Conservation (phyloP, 2,329 filamentous ascomycete genomes). For the Scedosporium minutisporum region DNA sequence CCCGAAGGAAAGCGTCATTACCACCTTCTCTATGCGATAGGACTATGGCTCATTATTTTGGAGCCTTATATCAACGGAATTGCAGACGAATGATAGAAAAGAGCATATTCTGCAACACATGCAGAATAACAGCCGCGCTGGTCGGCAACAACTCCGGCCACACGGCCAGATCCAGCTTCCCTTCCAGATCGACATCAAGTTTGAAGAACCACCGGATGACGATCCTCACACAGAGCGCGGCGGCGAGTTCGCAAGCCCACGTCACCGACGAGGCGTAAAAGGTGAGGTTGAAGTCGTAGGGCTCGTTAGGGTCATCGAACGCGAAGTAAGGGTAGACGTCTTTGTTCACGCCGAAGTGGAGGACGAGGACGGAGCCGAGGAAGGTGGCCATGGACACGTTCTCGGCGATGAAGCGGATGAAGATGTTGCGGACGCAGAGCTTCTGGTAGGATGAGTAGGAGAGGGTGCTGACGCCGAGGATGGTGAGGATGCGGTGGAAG, state of each 20-base stretch:
- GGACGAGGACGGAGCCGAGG: slow-evolving; percentile 52
- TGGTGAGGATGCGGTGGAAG: slow-evolving; percentile 44
- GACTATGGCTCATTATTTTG: background rate
- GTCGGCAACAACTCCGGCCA: slow-evolving; percentile 61
- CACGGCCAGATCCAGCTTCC: slow-evolving; percentile 52
- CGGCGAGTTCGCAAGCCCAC: slow-evolving; percentile 57
- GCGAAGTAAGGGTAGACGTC: slow-evolving; percentile 62
- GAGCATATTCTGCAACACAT: slow-evolving; percentile 63
- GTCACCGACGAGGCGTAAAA: slow-evolving; percentile 55
- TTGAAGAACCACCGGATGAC: slow-evolving; percentile 50
- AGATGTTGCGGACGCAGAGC: slow-evolving; percentile 55
- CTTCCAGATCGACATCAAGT: slow-evolving; percentile 55
- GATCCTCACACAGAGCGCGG: slow-evolving; percentile 48
- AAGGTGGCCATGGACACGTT: slow-evolving; percentile 62
- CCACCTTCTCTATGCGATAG: too few species aligned
- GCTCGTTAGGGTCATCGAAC: slow-evolving; percentile 40
- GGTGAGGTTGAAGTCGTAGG: slow-evolving; percentile 54
- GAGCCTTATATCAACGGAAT: slow-evolving; percentile 30
- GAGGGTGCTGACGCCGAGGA: slow-evolving; percentile 47
- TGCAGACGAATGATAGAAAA: slow-evolving; percentile 59
- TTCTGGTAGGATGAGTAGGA: slow-evolving; percentile 57
- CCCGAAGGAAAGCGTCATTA: too few species aligned
- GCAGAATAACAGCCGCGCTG: slow-evolving; percentile 54
- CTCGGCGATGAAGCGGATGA: slow-evolving; percentile 57
- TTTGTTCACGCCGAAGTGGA: slow-evolving; percentile 59